A percentile compares a stretch with the other conserved stretches of the same genome.
phyloP scores from a whole-genome alignment of 176 grass and related monocot species.

The Oryza rufipogon region DNA sequence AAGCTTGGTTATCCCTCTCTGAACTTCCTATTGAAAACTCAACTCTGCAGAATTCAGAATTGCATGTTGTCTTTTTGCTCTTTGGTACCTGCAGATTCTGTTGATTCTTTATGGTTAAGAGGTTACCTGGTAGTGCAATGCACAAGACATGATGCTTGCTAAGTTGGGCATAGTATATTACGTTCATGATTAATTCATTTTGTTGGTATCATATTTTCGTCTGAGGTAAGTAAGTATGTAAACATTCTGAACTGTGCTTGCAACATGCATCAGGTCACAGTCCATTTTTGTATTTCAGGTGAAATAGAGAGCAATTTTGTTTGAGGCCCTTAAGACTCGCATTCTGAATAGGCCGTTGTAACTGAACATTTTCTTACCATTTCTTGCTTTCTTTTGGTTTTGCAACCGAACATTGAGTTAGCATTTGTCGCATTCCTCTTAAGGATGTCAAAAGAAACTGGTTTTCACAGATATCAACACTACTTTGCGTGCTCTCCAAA shows the following conservation, averaged over 20 bases:
- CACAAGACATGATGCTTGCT: not conserved
- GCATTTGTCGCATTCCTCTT: too few species aligned
- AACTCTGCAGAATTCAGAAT: not conserved
- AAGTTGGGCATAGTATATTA: not conserved
- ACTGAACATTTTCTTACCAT: not conserved
- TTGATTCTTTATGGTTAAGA: not conserved
- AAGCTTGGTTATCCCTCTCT: too few species aligned
- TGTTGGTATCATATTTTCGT: too few species aligned
- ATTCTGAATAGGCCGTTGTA: not conserved
- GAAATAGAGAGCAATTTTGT: not conserved
- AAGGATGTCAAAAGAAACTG: too few species aligned
- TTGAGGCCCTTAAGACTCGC: not conserved
- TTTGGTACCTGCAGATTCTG: not conserved
- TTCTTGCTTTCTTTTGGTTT: too few species aligned
- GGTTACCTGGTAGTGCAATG: not conserved
- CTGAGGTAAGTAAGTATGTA: too few species aligned
- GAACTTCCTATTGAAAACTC: not conserved
- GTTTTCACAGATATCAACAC: too few species aligned
- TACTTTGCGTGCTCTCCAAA: too few species aligned
- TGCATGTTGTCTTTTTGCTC: not conserved
- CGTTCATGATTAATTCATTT: not conserved
- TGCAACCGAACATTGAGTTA: too few species aligned
- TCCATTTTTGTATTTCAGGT: too few species aligned
- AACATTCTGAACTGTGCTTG: too few species aligned
- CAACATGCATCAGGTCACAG: too few species aligned